These are phyloP conservation scores for Ambrosia trifida DNA, from an alignment of 129 eudicot species.

Conservation along the genomic window DNA sequence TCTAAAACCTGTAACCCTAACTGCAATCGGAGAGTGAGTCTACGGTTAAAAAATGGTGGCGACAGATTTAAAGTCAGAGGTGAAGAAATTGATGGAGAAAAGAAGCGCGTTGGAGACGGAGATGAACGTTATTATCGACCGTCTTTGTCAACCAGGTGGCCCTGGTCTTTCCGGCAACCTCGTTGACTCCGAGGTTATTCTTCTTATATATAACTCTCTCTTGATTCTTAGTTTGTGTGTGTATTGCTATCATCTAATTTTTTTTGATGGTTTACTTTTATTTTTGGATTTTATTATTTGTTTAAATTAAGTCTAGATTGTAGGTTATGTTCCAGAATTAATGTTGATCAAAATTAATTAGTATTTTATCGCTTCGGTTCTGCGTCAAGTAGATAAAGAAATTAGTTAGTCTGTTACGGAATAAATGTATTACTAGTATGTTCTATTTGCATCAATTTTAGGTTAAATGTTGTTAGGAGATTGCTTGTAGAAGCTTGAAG, in stretches of 20 bases:
- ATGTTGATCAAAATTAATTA: no score
- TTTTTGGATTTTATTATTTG: neutral
- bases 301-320: no score
- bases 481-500: neutral
- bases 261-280: no score
- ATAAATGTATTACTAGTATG: neutral
- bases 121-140: constrained; percentile 78
- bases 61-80: constrained; percentile 61
- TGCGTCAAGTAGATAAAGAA: neutral
- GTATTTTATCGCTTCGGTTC: no score
- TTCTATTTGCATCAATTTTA: neutral
- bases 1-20: constrained; percentile 24
- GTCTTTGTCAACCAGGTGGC: constrained; percentile 78
- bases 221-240: neutral
- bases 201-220: neutral
- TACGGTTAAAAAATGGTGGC: constrained; percentile 50
- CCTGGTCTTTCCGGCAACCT: constrained; percentile 97
- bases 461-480: neutral
- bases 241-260: neutral
- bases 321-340: no score
- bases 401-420: neutral
- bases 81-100: constrained; percentile 67
- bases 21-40: constrained; percentile 3
- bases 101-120: constrained; percentile 60
- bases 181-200: constrained; percentile 71